phyloP scores from a whole-genome alignment of 495 filamentous ascomycete genomes.

The Talaromyces wortmannii region DNA sequence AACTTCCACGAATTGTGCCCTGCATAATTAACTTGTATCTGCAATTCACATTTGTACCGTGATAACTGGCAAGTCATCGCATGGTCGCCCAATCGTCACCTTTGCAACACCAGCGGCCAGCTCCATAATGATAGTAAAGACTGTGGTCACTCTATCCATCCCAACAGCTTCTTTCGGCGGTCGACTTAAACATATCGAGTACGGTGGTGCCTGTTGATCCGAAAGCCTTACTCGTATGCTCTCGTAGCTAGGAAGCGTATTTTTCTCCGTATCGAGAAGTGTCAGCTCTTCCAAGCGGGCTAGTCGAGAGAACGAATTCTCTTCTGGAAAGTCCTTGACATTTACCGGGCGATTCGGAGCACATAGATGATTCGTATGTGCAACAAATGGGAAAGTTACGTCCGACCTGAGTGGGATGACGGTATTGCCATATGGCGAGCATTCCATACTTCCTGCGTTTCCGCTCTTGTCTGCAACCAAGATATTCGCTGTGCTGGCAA shows the following conservation, averaged over 20 bases:
- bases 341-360: slow-evolving; percentile 9
- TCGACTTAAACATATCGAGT: background rate
- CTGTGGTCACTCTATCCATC: background rate
- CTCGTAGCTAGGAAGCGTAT: background rate
- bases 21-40: too few species aligned
- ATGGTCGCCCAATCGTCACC: background rate
- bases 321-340: background rate
- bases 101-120: background rate
- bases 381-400: background rate
- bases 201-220: background rate
- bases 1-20: too few species aligned
- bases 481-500: background rate
- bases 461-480: background rate
- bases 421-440: background rate
- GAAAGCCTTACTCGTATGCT: background rate
- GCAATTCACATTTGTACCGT: too few species aligned
- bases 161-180: background rate
- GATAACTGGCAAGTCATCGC: background rate
- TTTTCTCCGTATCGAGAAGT: background rate
- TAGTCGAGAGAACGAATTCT: background rate
- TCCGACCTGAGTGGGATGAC: background rate
- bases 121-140: background rate
- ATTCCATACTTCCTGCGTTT: background rate
- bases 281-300: background rate
- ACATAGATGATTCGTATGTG: background rate